Evolutionary conservation across 2,329 filamentous ascomycete species (phyloP).

Genomic region (Pseudogymnoascus sp.): DNA sequence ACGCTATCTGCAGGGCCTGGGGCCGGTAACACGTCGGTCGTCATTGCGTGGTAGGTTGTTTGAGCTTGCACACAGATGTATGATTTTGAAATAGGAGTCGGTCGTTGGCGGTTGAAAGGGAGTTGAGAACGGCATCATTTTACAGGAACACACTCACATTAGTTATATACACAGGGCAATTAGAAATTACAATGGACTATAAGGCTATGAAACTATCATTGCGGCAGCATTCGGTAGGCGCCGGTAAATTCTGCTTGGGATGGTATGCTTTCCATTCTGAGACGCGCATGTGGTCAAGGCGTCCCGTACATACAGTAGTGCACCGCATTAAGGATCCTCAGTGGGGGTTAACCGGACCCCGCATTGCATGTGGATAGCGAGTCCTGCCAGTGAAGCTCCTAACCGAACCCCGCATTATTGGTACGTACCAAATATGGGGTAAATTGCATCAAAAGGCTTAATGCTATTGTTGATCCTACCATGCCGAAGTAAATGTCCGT

Average conservation of each 20-base stretch:
- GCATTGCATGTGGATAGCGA: not conserved
- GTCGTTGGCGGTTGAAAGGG: not conserved
- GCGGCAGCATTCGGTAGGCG: constrained; percentile 4
- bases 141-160: not conserved
- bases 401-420: constrained; percentile 1
- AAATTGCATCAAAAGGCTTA: not conserved
- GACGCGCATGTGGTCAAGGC: not conserved
- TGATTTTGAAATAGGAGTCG: not conserved
- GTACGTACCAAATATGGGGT: not conserved
- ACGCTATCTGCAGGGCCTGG: not conserved
- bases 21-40: not conserved
- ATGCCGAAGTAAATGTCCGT: not conserved
- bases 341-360: not conserved
- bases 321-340: not conserved
- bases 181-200: not conserved
- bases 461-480: not conserved
- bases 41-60: not conserved
- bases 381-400: not conserved
- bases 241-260: constrained; percentile 1
- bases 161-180: not conserved
- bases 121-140: not conserved
- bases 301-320: not conserved
- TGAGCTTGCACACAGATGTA: not conserved
- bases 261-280: not conserved
- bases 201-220: not conserved